Evolutionary conservation across 2,329 filamentous ascomycete genomes (phyloP), one percentile per base, ranked within the genome.

Genomic region (Pleurostoma richardsiae): DNA sequence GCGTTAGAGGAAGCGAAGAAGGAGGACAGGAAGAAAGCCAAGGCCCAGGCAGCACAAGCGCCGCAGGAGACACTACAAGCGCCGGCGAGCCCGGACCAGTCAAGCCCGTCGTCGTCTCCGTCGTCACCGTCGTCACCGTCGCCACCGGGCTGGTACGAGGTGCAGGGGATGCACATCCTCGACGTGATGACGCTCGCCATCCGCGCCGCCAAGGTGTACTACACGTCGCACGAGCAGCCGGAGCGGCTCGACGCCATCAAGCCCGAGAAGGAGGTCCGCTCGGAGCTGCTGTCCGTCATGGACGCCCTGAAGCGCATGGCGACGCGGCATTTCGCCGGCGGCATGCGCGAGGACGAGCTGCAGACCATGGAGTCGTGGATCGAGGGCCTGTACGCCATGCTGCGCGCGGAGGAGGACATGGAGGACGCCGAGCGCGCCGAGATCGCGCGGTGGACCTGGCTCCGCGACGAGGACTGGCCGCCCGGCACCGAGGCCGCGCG

Each of bases 181-280:
- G 92, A 97, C 63, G 84, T 95, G 45, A 86, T 94, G 61, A 99
- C 94, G 1, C 76, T 97, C 45, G 92, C 92, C n/a, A 97, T 99
- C 55, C 83, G 90, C 44, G 90, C 92, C 1, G 94, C 94, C 44
- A 96, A 95, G 69, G 85, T 95, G 58, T 99, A 97, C 70, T 97
- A 99, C 68, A 96, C 91, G 0, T 81, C 90, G 4, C 94, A 97
- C 62, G 88, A 95, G 59, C 79, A 91, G 45, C 90, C 91, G 2
- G 86, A 94, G 56, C 84, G 88, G 36, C 74, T 97, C 19, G 89
- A 94, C 59, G 73, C 86, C 29, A 95, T 97, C 67, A 91, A 89
- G 65, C 83, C 89, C 1, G 94, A 99, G 65, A 88, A 86, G 52
- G 79, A 87, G 54, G 86, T 99, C 42, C 84, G 94, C 39, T 77